These are phyloP conservation scores for Lonicera japonica DNA, from an alignment of 129 eudicot genomes.

Conservation along the genomic window DNA sequence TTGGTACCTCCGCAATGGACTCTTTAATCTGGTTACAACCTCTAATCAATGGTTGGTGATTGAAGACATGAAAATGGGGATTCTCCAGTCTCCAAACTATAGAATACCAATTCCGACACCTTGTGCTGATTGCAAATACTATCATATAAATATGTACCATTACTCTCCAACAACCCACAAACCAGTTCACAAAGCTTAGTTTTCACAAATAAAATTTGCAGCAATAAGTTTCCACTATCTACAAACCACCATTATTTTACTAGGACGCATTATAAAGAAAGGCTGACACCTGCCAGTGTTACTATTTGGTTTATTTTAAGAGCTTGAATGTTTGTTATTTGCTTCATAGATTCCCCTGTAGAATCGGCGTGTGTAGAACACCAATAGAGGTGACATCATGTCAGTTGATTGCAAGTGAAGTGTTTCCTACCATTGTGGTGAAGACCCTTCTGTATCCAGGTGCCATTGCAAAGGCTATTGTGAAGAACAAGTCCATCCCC, in stretches of 20 bases:
- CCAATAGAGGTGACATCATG: slow-evolving; percentile 30
- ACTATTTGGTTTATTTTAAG: not conserved
- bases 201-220: too few species aligned
- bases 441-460: slow-evolving; percentile 37
- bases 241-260: not conserved
- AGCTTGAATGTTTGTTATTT: not conserved
- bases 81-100: too few species aligned
- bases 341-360: slow-evolving; percentile 37
- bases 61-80: too few species aligned
- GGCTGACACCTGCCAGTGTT: not conserved
- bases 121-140: too few species aligned
- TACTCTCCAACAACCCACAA: too few species aligned
- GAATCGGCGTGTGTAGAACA: slow-evolving; percentile 34
- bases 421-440: slow-evolving; percentile 23
- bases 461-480: slow-evolving; percentile 24
- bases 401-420: slow-evolving; percentile 27
- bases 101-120: too few species aligned
- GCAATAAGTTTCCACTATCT: too few species aligned
- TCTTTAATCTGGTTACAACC: too few species aligned
- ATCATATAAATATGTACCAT: too few species aligned
- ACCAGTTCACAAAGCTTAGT: too few species aligned
- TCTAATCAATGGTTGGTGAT: too few species aligned
- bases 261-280: not conserved
- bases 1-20: too few species aligned
- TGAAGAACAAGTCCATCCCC: slow-evolving; percentile 24